Evolutionary conservation across 2,329 filamentous ascomycete genomes (phyloP).

Genomic region (Pseudocercospora ulei): DNA sequence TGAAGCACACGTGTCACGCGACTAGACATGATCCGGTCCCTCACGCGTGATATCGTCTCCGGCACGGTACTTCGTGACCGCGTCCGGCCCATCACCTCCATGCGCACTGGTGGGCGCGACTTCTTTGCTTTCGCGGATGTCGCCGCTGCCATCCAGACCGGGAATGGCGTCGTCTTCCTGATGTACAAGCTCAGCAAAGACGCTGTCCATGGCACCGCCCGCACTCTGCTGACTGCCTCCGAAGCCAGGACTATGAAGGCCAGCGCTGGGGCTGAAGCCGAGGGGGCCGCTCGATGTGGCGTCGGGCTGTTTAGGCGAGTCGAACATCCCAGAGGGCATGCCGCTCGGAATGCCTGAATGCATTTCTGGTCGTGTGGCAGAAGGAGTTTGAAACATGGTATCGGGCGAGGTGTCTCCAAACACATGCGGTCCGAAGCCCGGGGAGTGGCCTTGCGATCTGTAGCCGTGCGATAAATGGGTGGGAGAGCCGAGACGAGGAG

Average conservation of each 20-base stretch:
- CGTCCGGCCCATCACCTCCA: neutral
- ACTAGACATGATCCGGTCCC: too few species aligned
- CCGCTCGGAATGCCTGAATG: slow-evolving; percentile 19
- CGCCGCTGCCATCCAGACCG: slow-evolving; percentile 23
- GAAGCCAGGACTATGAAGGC: slow-evolving; percentile 30
- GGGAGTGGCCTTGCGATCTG: slow-evolving; percentile 15
- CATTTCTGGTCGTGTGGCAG: slow-evolving; percentile 12
- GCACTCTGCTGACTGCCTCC: slow-evolving; percentile 30
- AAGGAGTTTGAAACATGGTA: slow-evolving; percentile 26
- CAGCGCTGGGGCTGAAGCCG: slow-evolving; percentile 21
- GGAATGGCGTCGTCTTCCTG: slow-evolving; percentile 27
- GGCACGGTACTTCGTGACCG: slow-evolving; percentile 2
- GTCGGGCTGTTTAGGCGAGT: slow-evolving; percentile 28
- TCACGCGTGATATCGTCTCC: neutral
- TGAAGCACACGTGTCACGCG: too few species aligned
- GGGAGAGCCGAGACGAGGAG: slow-evolving; percentile 27
- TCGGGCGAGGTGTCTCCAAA: slow-evolving; percentile 20
- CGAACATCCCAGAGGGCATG: slow-evolving; percentile 27
- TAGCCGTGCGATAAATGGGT: slow-evolving; percentile 23
- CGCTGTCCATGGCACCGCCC: slow-evolving; percentile 29
- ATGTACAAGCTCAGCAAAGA: slow-evolving; percentile 34
- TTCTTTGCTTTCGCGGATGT: slow-evolving; percentile 18
- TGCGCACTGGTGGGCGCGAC: slow-evolving; percentile 7
- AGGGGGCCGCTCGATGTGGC: slow-evolving; percentile 12
- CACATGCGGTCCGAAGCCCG: slow-evolving; percentile 25